Evolutionary conservation across 1,284 basidiomycete genomes (phyloP), one percentile per base, ranked within the genome.

Genomic region (Kwoniella shivajii): DNA sequence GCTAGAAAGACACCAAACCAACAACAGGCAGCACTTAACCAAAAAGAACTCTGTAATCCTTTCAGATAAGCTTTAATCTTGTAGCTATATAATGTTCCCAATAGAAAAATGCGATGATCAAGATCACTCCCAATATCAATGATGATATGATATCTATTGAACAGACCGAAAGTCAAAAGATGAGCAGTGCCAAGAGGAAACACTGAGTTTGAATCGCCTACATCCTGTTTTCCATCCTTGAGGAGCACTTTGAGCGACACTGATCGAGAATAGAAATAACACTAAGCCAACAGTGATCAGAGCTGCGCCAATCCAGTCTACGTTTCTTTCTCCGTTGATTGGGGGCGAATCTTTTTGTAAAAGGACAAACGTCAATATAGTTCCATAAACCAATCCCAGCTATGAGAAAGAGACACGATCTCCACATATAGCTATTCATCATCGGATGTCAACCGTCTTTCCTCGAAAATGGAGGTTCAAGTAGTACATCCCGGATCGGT

Each of bases 251-350:
- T 84, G 83, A 1, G 88, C 90, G 67, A 90, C 85, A 43, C 86
- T 86, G 1, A 95, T 82, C 0, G 86, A 85, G 67, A 93, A 94
- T 11, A 89, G 83, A 60, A 95, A 81, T 2, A 94, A 79, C 0
- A 89, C 85, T 13, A 94, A 79, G 0, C 89, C 91, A 0, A 81
- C 72, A 0, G 89, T 92, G 43, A 90, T 82, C 30, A 93, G 75
- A 18, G 84, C 78, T 0, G 88, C 88, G 4, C 92, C 92, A 20
- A 90, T 68, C 88, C 89, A 93, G 69, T 96, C 92, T 0, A 95
- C 80, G 0, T 88, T 81, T 24, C 77, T 78, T 63, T 89, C 86
- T 16, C n/a, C n/a, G 0, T 54, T 45, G 30, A 68, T 70, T 5
- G 70, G 67, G 6, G 72, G 63, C 4, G 60, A 59, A 54, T 81